These are phyloP conservation scores for Kazachstania martiniae DNA, from an alignment of 805 yeast genomes.

Conservation along the genomic window DNA sequence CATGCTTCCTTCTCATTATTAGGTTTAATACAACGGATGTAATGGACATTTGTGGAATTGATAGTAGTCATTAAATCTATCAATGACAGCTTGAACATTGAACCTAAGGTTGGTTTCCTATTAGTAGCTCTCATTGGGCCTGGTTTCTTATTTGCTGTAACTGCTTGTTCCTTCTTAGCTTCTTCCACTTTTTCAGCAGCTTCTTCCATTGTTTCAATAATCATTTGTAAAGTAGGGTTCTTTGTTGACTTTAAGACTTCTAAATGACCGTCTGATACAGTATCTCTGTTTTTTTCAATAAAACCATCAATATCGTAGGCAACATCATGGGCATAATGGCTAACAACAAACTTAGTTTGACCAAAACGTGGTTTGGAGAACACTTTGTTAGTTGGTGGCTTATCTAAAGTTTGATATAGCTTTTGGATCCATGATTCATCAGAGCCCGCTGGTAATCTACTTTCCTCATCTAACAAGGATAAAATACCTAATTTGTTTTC, in stretches of 20 bases:
- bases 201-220: constrained; percentile 55
- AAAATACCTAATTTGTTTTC: constrained; percentile 84
- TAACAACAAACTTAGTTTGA: constrained; percentile 76
- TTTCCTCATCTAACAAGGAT: constrained; percentile 86
- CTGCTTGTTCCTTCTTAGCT: constrained; percentile 22
- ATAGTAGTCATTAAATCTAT: constrained; percentile 90
- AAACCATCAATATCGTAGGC: constrained; percentile 88
- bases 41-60: constrained; percentile 90
- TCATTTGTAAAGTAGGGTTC: constrained; percentile 53
- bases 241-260: constrained; percentile 67
- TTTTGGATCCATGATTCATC: constrained; percentile 90
- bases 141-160: constrained; percentile 27
- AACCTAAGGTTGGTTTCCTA: constrained; percentile 88
- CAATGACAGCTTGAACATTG: constrained; percentile 84
- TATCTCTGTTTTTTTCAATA: constrained; percentile 93
- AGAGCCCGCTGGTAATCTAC: constrained; percentile 85
- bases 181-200: constrained; percentile 38
- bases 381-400: constrained; percentile 61
- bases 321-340: constrained; percentile 93
- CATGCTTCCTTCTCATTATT: constrained; percentile 90
- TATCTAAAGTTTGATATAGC: constrained; percentile 74
- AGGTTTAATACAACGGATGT: constrained; percentile 95
- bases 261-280: constrained; percentile 91
- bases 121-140: constrained; percentile 38
- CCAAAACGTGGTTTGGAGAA: constrained; percentile 94